A percentile compares a stretch with the other conserved stretches of the same genome.
These are phyloP conservation scores for Zasmidium angulare DNA, from an alignment of 2,329 filamentous ascomycete genomes.

Conservation along the genomic window DNA sequence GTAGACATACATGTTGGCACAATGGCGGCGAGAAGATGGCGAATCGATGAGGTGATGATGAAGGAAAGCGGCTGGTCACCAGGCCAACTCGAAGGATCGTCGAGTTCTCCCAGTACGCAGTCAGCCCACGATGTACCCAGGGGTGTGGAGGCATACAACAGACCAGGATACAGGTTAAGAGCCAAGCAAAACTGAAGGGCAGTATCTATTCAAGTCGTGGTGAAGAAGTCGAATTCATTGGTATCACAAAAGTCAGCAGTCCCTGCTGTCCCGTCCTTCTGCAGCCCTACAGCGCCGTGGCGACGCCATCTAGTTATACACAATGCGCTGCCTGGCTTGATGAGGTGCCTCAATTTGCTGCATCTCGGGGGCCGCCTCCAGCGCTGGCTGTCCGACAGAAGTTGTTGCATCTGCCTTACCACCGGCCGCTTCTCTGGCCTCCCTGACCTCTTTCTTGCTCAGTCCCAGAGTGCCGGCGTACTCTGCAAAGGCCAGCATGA, in stretches of 20 bases:
- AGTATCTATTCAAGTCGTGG: too few species aligned
- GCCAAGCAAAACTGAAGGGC: too few species aligned
- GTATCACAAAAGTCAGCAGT: not conserved
- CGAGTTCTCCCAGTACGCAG: too few species aligned
- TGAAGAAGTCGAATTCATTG: not conserved
- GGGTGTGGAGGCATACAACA: too few species aligned
- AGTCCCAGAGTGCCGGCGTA: constrained; percentile 72
- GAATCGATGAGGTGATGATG: too few species aligned
- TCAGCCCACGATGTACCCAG: too few species aligned
- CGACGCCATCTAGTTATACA: not conserved
- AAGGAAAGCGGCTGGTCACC: too few species aligned
- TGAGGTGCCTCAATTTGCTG: not conserved
- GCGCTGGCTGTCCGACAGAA: not conserved
- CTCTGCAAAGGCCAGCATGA: constrained; percentile 71
- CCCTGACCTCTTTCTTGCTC: constrained; percentile 67
- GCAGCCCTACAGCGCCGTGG: not conserved
- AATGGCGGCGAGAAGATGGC: too few species aligned
- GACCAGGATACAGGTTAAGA: too few species aligned
- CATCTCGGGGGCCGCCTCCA: not conserved
- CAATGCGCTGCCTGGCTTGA: not conserved
- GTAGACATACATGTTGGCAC: too few species aligned
- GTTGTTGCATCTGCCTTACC: not conserved
- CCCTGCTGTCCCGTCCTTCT: not conserved
- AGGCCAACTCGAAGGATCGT: too few species aligned
- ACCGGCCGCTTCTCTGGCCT: constrained; percentile 62